Percentiles rank a stretch among this genome's conserved stretches.
Evolutionary conservation across 2,329 filamentous ascomycete species (phyloP).

Genomic region (Fusarium kyushuense): DNA sequence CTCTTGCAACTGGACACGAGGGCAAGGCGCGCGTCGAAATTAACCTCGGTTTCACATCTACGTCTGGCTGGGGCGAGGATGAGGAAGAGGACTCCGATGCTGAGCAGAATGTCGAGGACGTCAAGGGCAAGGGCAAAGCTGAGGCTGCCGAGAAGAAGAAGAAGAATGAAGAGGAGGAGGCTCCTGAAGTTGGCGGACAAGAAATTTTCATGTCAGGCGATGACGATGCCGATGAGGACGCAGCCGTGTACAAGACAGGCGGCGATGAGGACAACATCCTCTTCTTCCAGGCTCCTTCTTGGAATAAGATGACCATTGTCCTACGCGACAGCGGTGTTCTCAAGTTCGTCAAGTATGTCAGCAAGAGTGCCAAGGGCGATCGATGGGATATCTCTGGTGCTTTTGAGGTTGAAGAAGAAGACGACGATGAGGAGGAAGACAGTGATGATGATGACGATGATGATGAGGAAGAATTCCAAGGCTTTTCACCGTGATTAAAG

Average conservation of each 20-base stretch:
- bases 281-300: slow-evolving; percentile 73
- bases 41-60: slow-evolving; percentile 88
- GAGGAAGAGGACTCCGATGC: slow-evolving; percentile 58
- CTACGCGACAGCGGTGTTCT: slow-evolving; percentile 87
- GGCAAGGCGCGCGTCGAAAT: slow-evolving; percentile 85
- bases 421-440: slow-evolving; percentile 55
- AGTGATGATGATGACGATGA: slow-evolving; percentile 54
- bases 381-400: slow-evolving; percentile 90
- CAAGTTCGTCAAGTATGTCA: slow-evolving; percentile 97
- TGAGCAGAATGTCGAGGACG: slow-evolving; percentile 30
- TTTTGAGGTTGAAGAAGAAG: slow-evolving; percentile 75
- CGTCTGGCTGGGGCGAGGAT: slow-evolving; percentile 83
- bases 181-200: slow-evolving; percentile 76
- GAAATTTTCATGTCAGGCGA: slow-evolving; percentile 96
- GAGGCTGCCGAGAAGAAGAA: slow-evolving; percentile 26
- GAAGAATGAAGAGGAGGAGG: slow-evolving; percentile 48
- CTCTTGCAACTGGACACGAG: slow-evolving; percentile 87
- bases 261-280: slow-evolving; percentile 78
- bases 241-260: slow-evolving; percentile 86
- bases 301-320: slow-evolving; percentile 94
- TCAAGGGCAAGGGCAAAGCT: slow-evolving; percentile 49
- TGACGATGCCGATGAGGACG: slow-evolving; percentile 77
- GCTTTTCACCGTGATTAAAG: slow-evolving; percentile 61
- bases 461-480: slow-evolving; percentile 67
- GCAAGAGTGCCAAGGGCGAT: slow-evolving; percentile 83